A percentile compares a stretch with the other conserved stretches of the same genome.
These are phyloP conservation scores for Digitaria exilis DNA, from an alignment of 202 grass and related monocot species.

Conservation along the genomic window DNA sequence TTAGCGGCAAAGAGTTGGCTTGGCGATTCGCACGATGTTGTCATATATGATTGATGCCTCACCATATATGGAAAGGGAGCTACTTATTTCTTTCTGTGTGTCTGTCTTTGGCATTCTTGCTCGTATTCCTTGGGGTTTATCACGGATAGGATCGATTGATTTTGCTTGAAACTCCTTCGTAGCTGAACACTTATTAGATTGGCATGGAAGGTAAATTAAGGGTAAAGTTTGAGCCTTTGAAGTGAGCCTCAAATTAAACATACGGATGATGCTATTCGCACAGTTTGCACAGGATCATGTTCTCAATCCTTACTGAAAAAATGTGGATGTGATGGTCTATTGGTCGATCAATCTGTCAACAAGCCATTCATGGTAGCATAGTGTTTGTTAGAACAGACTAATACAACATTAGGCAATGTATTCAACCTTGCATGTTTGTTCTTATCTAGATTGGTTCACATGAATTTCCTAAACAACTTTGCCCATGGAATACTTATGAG, in stretches of 20 bases:
- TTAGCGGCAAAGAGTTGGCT: constrained; percentile 25
- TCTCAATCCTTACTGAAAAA: not conserved
- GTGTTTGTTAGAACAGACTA: not conserved
- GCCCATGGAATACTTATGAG: not conserved
- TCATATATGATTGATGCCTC: not conserved
- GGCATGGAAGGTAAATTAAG: not conserved
- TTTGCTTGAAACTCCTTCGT: not conserved
- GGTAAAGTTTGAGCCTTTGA: not conserved
- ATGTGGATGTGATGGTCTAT: not conserved
- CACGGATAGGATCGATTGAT: not conserved
- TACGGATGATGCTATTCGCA: not conserved
- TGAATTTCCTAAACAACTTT: not conserved
- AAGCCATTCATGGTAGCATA: not conserved
- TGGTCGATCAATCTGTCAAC: not conserved
- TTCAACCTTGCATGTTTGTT: not conserved
- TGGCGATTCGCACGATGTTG: not conserved
- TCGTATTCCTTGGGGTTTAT: not conserved
- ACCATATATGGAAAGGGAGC: not conserved
- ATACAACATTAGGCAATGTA: not conserved
- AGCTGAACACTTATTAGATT: not conserved
- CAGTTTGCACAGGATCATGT: not conserved
- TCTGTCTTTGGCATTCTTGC: not conserved
- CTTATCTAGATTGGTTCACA: not conserved
- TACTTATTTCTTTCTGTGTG: not conserved
- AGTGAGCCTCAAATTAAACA: not conserved